These are phyloP conservation scores for Pythium pyrilobum DNA, from an alignment of 352 stramenopile species.

Conservation along the genomic window DNA sequence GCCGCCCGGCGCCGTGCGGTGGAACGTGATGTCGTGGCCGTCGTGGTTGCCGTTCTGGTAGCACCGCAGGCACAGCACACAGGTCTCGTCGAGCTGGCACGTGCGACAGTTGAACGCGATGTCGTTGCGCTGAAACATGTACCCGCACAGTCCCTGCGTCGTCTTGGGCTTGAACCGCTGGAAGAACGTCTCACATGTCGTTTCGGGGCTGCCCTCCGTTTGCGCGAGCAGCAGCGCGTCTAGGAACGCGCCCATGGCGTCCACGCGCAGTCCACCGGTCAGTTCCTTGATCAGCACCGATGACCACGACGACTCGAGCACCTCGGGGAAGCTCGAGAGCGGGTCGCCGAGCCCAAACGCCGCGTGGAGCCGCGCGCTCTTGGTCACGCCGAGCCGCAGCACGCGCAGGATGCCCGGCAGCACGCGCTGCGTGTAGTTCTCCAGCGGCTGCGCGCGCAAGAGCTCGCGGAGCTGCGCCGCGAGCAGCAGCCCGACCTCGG, in stretches of 20 bases:
- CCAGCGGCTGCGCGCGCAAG: conserved; percentile 14
- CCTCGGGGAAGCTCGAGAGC: conserved; percentile 6
- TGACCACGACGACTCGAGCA: conserved; percentile 23
- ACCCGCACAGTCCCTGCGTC: conserved; percentile 85
- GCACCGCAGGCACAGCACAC: conserved; percentile 95
- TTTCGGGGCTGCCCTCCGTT: conserved; percentile 7
- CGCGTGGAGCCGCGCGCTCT: conserved; percentile 13
- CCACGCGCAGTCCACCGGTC: conserved; percentile 3
- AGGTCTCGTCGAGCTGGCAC: conserved; percentile 97
- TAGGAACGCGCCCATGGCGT: conserved; percentile 18
- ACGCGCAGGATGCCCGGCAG: conserved; percentile 14
- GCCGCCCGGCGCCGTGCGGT: conserved; percentile 67
- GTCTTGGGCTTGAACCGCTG: conserved; percentile 51
- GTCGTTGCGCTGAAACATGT: conserved; percentile 96
- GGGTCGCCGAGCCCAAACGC: conserved; percentile 4
- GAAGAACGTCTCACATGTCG: conserved; percentile 49
- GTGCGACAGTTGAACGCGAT: conserved; percentile 99
- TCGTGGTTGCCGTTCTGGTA: conserved; percentile 94
- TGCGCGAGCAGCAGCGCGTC: conserved; percentile 23
- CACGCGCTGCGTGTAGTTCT: conserved; percentile 3
- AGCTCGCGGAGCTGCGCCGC: conserved; percentile 20
- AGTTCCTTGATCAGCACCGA: conserved; percentile 20
- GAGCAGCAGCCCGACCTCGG: conserved; percentile 16
- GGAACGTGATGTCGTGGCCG: conserved; percentile 91
- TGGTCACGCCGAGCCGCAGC: conserved; percentile 18